Percentiles rank a stretch among this genome's conserved stretches.
These are phyloP conservation scores for Lolium perenne DNA, from an alignment of 176 grass and related monocot species.

Conservation along the genomic window DNA sequence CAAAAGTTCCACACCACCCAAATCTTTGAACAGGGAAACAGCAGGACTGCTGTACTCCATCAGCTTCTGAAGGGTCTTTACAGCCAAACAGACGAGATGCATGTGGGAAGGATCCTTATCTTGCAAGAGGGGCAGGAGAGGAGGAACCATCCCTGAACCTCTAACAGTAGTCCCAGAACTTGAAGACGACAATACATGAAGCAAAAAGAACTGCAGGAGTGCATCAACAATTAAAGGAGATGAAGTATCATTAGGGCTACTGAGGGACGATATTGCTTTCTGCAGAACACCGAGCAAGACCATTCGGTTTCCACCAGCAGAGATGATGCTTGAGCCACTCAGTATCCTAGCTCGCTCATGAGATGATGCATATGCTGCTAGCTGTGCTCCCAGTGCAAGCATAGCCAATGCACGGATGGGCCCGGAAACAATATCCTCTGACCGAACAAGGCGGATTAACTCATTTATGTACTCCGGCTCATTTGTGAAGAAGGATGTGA, in stretches of 20 bases:
- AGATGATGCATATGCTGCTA: slow-evolving; percentile 97
- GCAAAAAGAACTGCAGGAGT: slow-evolving; percentile 98
- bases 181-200: slow-evolving; percentile 95
- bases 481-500: slow-evolving; percentile 96
- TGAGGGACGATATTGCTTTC: slow-evolving; percentile 89
- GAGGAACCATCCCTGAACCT: slow-evolving; percentile 88
- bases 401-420: slow-evolving; percentile 86
- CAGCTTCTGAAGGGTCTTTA: slow-evolving; percentile 96
- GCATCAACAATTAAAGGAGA: slow-evolving; percentile 92
- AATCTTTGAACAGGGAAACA: slow-evolving; percentile 95
- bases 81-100: slow-evolving; percentile 87
- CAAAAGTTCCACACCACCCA: slow-evolving; percentile 88
- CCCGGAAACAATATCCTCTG: slow-evolving; percentile 88
- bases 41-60: slow-evolving; percentile 95
- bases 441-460: slow-evolving; percentile 86
- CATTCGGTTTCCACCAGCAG: slow-evolving; percentile 93
- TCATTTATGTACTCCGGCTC: slow-evolving; percentile 98
- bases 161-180: slow-evolving; percentile 91
- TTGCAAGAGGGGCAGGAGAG: slow-evolving; percentile 85
- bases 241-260: slow-evolving; percentile 83
- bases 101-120: slow-evolving; percentile 83
- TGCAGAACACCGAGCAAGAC: slow-evolving; percentile 88
- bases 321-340: slow-evolving; percentile 88
- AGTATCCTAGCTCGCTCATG: slow-evolving; percentile 94
- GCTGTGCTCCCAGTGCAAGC: slow-evolving; percentile 91